Evolutionary conservation across 192 early-diverging fungal genomes (phyloP), one percentile per base, ranked within the genome.

Genomic region (Coemansia sp.): DNA sequence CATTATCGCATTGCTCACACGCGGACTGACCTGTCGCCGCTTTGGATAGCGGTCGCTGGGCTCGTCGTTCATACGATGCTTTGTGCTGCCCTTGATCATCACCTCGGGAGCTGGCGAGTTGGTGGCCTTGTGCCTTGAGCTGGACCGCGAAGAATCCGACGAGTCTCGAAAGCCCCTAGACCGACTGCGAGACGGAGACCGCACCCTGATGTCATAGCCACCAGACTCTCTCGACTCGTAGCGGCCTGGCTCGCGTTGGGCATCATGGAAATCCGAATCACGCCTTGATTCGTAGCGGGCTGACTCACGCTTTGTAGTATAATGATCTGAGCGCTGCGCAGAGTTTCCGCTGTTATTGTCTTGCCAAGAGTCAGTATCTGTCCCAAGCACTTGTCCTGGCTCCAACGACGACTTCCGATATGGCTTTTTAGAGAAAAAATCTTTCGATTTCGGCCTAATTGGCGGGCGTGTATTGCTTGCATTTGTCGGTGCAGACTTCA

Each of bases 1-100:
- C 61, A 51, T 27, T 12, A 78, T 54, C 16, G 37, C 48, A 11
- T 39, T 39, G 54, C 49, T 23, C 18, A 52, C 53, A 14, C 51
- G 59, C 24, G 75, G 75, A 8, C 75, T 78, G 24, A 48, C 22
- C 6, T 52, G 48, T 47, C 62, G 62, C 20, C 55, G 54, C 35
- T 68, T 78, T 12, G 54, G 8, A 1, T 22, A 35, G 13, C 59
- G 59, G 5, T 38, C 37, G 14, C 23, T 14, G 1, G 18, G 10
- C 12, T 61, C 61, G 0, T 57, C 50, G 7, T 61, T 62, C 18
- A 70, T 59, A 24, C 50, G 49, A 29, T 71, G 63, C 63, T 65
- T 78, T 20, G 57, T 78, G 18, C 59, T 49, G 37, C 75, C 75
- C 47, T 78, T 78, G 13, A 72, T 78, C 2, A 54, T 57, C 69